Conservation (phyloP, 345 rosid genomes). For the Corymbia maculata region DNA sequence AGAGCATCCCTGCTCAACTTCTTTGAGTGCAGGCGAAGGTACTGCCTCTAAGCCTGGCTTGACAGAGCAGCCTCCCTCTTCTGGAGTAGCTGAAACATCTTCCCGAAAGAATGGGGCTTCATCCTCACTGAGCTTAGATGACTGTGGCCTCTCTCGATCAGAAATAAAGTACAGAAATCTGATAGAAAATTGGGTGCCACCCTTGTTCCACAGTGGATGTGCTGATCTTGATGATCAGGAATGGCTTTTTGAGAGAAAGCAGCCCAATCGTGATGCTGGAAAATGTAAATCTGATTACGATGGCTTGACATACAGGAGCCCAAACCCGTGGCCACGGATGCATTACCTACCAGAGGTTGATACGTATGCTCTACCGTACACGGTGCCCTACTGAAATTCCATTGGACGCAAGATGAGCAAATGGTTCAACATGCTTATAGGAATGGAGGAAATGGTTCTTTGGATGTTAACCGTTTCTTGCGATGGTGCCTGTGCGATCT, state of each 20-base stretch:
- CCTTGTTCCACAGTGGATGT: constrained; percentile 2
- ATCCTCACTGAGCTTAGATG: constrained; percentile 4
- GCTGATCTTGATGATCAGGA: constrained; percentile 14
- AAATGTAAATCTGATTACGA: neutral
- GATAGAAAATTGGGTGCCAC: constrained; percentile 34
- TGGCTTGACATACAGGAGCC: neutral
- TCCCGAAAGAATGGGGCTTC: neutral
- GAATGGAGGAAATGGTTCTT: neutral
- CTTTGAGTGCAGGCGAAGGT: constrained; percentile 1
- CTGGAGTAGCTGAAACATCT: neutral
- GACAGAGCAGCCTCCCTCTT: constrained; percentile 1
- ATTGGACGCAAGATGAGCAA: neutral
- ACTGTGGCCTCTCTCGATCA: constrained; percentile 18
- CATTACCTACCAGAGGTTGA: constrained; percentile 29
- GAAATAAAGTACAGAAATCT: constrained; percentile 20
- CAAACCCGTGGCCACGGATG: constrained; percentile 13
- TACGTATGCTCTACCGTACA: constrained; percentile 38
- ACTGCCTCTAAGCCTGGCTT: neutral
- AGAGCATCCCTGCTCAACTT: constrained; percentile 14
- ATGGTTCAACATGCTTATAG: neutral
- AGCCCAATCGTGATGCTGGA: neutral
- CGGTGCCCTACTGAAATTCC: constrained; percentile 28
- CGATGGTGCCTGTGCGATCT: neutral
- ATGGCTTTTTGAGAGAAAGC: constrained; percentile 18
- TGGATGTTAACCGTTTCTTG: neutral